phyloP scores from a whole-genome alignment of 108 stramenopile species.

The Skeletonema potamos region DNA sequence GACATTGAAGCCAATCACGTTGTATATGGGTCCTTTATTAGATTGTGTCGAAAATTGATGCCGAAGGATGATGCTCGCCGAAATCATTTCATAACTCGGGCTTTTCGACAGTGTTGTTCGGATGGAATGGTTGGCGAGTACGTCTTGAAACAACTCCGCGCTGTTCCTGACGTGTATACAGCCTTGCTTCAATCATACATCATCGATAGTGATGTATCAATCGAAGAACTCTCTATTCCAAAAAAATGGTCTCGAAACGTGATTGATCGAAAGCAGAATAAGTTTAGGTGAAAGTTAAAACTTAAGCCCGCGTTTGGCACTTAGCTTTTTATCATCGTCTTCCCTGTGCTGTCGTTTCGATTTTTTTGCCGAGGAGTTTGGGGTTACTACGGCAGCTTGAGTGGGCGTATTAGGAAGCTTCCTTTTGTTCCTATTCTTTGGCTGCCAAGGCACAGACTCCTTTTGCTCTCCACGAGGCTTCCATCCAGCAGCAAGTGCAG shows the following conservation, averaged over 20 bases:
- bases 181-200: conserved; percentile 27
- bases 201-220: conserved; percentile 7
- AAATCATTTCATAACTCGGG: conserved; percentile 23
- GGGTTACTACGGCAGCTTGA: neutral
- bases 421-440: neutral
- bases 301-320: neutral
- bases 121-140: conserved; percentile 44
- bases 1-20: conserved; percentile 34
- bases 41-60: conserved; percentile 38
- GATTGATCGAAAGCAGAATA: conserved; percentile 3
- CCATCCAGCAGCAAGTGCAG: neutral
- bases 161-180: conserved; percentile 17
- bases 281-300: neutral
- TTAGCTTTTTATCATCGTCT: conserved; percentile 1
- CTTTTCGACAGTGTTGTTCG: conserved; percentile 40
- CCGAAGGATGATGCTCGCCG: conserved; percentile 28
- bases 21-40: conserved; percentile 45
- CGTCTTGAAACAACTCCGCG: conserved; percentile 37
- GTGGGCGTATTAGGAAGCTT: neutral
- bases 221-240: conserved; percentile 5
- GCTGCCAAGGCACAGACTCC: conserved; percentile 1
- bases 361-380: neutral
- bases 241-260: conserved; percentile 25
- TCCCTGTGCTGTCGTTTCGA: neutral
- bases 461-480: conserved; percentile 2